Evolutionary conservation across 2,329 filamentous ascomycete species (phyloP), one percentile per base, ranked within the genome.

Genomic region (Exophiala alcalophila): DNA sequence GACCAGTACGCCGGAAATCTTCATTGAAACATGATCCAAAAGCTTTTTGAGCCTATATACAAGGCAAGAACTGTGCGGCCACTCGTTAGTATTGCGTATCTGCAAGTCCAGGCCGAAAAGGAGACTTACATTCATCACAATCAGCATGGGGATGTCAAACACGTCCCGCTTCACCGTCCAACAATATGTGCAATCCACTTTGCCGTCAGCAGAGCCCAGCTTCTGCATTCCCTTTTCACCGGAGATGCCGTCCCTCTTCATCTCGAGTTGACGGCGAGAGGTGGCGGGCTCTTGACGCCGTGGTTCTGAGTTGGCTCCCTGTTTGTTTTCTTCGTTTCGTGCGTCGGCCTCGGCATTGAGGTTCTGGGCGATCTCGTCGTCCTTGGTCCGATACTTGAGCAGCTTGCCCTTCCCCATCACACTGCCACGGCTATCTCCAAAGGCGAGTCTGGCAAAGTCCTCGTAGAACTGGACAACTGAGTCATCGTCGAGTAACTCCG

Each of bases 101-200:
- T n/a, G 10, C n/a, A n/a, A 24, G 10, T 18, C 15, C 27, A 24
- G 4, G 25, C 15, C 19, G 30, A n/a, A 29, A 39, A 23, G 18
- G 14, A 18, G 6, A 83, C 90, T 83, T 65, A 96, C 92, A 70
- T 96, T 96, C 73, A 97, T 91, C 60, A 96, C 86, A 65, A 97
- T 94, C 70, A 97, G 75, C 88, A 96, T 95, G 15, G 92, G 92
- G 65, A 97, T 95, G 69, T 97, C 91, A 69, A 97, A 97, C 27
- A 92, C 87, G 65, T 98, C 92, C 52, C 91, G 77, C 70, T 95
- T 95, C 50, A 97, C 90, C 52, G 87, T 91, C 90, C 91, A 97
- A 70, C 87, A 94, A 68, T 94, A 95, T 58, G 86, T 89, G 70
- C 90, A 96, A 62, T 94, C 86, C 44, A 97, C 85, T 66, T 92